Percentiles rank a stretch among this genome's conserved stretches.
These are phyloP conservation scores for Trichosporon sp. DNA, from an alignment of 1,284 basidiomycete species.

Conservation along the genomic window DNA sequence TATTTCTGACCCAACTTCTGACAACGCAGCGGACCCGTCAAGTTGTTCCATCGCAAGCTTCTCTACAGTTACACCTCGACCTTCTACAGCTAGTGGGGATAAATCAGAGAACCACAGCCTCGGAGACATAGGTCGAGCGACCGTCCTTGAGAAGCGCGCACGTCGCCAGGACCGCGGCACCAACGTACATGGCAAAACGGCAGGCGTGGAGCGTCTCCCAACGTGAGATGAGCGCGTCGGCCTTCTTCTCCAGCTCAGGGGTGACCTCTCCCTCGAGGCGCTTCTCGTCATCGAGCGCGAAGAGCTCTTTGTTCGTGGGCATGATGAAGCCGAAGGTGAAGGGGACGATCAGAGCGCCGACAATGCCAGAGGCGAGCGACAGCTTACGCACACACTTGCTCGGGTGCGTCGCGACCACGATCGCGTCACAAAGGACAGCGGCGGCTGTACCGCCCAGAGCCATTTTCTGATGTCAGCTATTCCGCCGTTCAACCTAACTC, in stretches of 20 bases:
- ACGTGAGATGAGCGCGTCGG: slow-evolving; percentile 25
- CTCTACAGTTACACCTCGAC: too few species aligned
- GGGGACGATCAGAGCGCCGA: slow-evolving; percentile 34
- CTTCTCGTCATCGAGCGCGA: slow-evolving; percentile 24
- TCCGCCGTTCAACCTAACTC: neutral
- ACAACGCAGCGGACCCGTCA: too few species aligned
- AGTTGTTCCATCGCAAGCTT: too few species aligned
- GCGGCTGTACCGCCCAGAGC: slow-evolving; percentile 25
- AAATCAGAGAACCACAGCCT: neutral
- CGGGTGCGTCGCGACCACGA: slow-evolving; percentile 33
- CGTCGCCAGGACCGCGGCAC: slow-evolving; percentile 24
- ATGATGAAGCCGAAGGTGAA: slow-evolving; percentile 33
- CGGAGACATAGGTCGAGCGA: neutral
- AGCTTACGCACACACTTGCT: slow-evolving; percentile 28
- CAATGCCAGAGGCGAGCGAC: slow-evolving; percentile 32
- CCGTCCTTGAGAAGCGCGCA: slow-evolving; percentile 25
- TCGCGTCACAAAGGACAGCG: slow-evolving; percentile 27
- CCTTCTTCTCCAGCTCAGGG: slow-evolving; percentile 15
- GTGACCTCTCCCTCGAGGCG: slow-evolving; percentile 4
- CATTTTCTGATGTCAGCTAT: slow-evolving; percentile 3
- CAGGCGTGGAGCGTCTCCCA: slow-evolving; percentile 36
- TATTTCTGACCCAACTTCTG: neutral
- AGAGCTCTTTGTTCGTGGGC: slow-evolving; percentile 34
- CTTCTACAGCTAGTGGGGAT: too few species aligned
- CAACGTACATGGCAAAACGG: slow-evolving; percentile 26